Evolutionary conservation across 139 green algal genomes (phyloP).

Genomic region (Haematococcus lacustris): DNA sequence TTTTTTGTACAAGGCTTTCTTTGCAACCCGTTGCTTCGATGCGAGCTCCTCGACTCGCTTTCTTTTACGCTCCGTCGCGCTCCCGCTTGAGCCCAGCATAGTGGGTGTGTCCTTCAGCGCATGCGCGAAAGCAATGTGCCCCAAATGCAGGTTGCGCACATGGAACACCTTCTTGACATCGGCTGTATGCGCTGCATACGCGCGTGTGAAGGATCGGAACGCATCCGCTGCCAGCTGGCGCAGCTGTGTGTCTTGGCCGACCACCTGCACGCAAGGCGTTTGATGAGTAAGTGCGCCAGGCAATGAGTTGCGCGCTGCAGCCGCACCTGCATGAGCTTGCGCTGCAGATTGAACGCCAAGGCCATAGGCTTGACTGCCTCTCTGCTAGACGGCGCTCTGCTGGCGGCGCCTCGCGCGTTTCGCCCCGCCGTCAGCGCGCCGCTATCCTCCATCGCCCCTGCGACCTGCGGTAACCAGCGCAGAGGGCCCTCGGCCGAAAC

Average conservation of each 20-base stretch:
- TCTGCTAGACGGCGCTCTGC: background rate
- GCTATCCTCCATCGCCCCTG: background rate
- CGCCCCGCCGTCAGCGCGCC: background rate
- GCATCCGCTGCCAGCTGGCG: conserved; percentile 53
- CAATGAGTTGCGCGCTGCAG: too few relatives aligned
- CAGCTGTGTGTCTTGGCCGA: conserved; percentile 35
- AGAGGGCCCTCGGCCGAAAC: background rate
- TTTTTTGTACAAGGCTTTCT: conserved; percentile 15
- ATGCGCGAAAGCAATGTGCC: conserved; percentile 86
- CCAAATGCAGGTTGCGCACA: conserved; percentile 82
- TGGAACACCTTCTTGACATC: conserved; percentile 50
- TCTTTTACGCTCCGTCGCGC: conserved; percentile 41
- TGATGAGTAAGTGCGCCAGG: too few relatives aligned
- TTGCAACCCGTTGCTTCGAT: conserved; percentile 2
- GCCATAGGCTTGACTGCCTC: conserved; percentile 1
- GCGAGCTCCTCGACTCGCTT: conserved; percentile 29
- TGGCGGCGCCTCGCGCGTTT: background rate
- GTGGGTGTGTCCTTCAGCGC: conserved; percentile 58
- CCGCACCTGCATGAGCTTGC: conserved; percentile 5
- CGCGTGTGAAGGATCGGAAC: conserved; percentile 78
- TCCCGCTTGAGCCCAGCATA: conserved; percentile 34
- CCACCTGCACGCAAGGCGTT: conserved; percentile 33
- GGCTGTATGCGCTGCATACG: conserved; percentile 73
- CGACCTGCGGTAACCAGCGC: conserved; percentile 4
- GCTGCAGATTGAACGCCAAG: conserved; percentile 19